phyloP scores from a whole-genome alignment of 129 eudicot species.

The Sambucus nigra region DNA sequence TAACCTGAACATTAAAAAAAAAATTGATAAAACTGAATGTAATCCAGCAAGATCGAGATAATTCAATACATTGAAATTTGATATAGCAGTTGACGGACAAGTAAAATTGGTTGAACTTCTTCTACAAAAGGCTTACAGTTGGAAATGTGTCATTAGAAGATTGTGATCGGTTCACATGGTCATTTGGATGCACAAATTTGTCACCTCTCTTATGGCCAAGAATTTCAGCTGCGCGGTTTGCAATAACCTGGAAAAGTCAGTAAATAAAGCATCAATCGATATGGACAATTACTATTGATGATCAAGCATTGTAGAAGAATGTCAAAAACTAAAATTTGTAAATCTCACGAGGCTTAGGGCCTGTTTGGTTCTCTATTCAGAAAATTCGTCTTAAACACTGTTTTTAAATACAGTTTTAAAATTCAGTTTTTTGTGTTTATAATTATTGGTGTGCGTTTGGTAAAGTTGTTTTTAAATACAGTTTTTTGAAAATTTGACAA shows the following conservation, averaged over 20 bases:
- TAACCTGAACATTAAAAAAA: conserved; percentile 46
- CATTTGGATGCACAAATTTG: conserved; percentile 95
- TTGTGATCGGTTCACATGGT: conserved; percentile 98
- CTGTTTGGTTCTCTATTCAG: too few species aligned
- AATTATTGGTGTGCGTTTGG: too few species aligned
- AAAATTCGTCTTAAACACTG: too few species aligned
- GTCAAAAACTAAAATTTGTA: background rate
- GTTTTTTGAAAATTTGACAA: too few species aligned
- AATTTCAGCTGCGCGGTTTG: conserved; percentile 99
- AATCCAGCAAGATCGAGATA: conserved; percentile 5
- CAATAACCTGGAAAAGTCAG: conserved; percentile 56
- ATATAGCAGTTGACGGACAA: background rate
- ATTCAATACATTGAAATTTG: background rate
- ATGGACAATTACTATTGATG: background rate
- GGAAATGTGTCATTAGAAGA: conserved; percentile 99
- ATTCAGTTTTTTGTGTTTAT: too few species aligned
- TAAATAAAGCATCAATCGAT: background rate
- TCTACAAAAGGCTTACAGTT: conserved; percentile 48
- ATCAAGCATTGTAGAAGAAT: background rate
- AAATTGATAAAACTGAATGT: conserved; percentile 5
- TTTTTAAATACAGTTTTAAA: too few species aligned
- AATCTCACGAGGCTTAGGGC: too few species aligned
- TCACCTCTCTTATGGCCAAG: conserved; percentile 94
- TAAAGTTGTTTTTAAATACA: too few species aligned
- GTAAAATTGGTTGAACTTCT: background rate